Percentiles rank a stretch among this genome's conserved stretches.
phyloP scores from a whole-genome alignment of 1,139 yeast species.

The Suhomyces taliae region DNA sequence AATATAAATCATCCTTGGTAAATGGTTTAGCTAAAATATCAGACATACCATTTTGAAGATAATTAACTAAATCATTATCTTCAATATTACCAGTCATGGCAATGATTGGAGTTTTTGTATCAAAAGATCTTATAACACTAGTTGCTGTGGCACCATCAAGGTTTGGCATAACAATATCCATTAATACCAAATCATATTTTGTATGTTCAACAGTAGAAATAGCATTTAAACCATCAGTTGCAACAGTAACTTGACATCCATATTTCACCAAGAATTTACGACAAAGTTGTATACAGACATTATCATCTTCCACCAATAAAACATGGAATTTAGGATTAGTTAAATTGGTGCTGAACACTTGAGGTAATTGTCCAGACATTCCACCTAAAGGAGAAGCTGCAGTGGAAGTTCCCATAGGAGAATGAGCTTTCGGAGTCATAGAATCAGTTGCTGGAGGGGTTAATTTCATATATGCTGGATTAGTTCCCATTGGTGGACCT shows the following conservation, averaged over 20 bases:
- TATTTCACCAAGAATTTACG: slow-evolving; percentile 77
- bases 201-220: slow-evolving; percentile 75
- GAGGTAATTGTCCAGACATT: slow-evolving; percentile 9
- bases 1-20: slow-evolving; percentile 77
- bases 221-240: slow-evolving; percentile 88
- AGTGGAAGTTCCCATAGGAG: slow-evolving; percentile 12
- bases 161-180: slow-evolving; percentile 95
- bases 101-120: slow-evolving; percentile 80
- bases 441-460: slow-evolving; percentile 16
- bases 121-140: slow-evolving; percentile 79
- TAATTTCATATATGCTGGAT: slow-evolving; percentile 4
- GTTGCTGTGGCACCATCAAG: slow-evolving; percentile 94
- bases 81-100: slow-evolving; percentile 93
- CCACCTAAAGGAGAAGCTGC: slow-evolving; percentile 13
- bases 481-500: neutral
- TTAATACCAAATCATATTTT: slow-evolving; percentile 77
- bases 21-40: slow-evolving; percentile 92
- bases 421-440: slow-evolving; percentile 14
- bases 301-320: slow-evolving; percentile 82
- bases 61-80: slow-evolving; percentile 76
- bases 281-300: slow-evolving; percentile 76
- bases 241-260: slow-evolving; percentile 92
- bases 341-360: slow-evolving; percentile 28
- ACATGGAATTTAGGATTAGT: slow-evolving; percentile 62
- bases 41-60: slow-evolving; percentile 85